Conservation (phyloP, 2,329 filamentous ascomycete species). For the Fusarium redolens region DNA sequence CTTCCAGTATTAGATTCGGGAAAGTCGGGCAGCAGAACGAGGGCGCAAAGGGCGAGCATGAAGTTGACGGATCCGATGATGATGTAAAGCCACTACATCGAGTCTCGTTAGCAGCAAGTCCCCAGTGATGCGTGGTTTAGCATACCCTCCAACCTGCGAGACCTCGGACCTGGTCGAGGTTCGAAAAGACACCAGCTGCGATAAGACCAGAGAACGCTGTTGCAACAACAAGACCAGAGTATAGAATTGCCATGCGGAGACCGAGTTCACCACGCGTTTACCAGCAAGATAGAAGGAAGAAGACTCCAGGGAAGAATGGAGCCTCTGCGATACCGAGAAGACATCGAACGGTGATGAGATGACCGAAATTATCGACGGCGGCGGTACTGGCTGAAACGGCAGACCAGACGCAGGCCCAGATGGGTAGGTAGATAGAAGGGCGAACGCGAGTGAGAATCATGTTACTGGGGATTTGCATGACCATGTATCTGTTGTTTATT, state of each 20-base stretch:
- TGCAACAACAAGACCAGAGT: not conserved
- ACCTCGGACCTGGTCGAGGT: not conserved
- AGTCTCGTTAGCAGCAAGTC: too few species aligned
- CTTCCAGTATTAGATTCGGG: not conserved
- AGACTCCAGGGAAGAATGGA: conserved; percentile 29
- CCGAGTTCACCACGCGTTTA: not conserved
- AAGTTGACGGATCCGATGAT: not conserved
- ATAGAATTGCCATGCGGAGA: not conserved
- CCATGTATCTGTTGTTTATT: conserved; percentile 10
- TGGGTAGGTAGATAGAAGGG: conserved; percentile 27
- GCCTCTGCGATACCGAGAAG: conserved; percentile 38
- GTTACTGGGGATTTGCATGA: conserved; percentile 9
- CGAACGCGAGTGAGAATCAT: conserved; percentile 25
- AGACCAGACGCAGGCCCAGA: conserved; percentile 35
- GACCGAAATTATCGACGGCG: conserved; percentile 9
- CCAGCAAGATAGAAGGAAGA: not conserved
- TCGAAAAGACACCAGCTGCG: not conserved
- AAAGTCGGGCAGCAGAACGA: not conserved
- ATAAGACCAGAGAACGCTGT: not conserved
- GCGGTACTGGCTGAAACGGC: conserved; percentile 29
- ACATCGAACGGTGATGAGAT: conserved; percentile 22
- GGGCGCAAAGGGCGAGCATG: not conserved
- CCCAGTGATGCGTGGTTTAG: too few species aligned
- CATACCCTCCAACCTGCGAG: not conserved
- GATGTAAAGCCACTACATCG: not conserved